Evolutionary conservation across 108 stramenopile species (phyloP), one percentile per base, ranked within the genome.

Genomic region (Stephanodiscus triporus): DNA sequence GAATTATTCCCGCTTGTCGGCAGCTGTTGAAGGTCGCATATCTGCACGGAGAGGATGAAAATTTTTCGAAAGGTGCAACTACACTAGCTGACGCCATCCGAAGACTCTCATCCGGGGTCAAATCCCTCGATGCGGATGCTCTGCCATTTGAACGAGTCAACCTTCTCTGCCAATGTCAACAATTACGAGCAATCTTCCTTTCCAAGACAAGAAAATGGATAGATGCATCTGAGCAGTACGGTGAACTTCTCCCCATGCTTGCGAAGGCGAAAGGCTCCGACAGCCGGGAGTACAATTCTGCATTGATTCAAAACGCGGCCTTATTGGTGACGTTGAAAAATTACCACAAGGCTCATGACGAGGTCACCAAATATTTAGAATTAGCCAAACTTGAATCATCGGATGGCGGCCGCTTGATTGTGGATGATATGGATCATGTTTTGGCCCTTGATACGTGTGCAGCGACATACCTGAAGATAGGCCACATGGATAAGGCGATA

Each of bases 401-500:
- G 10, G 66, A 55, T 1, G 22, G 14, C 29, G 34, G 47, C 37
- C 20, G 29, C 22, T 23, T 40, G n/a, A 68, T 63, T 53, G 60
- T 73, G 16, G 67, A 63, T 49, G 72, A 72, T n/a, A 32, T 9
- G 34, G 78, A 80, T 68, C 67, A 80, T 48, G 24, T 72, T 4
- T 55, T 80, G 53, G 78, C 78, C 20, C 40, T 80, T 30, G 78
- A 80, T 55, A 73, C 71, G 30, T 68, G 48, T 47, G 71, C 78
- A 36, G 59, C 72, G 5, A 57, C 66, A 9, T 17, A 72, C 45
- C 59, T 80, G 16, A 67, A 80, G 26, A 22, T 80, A 42, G 78
- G 78, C 8, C 68, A 73, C 3, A 53, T 68, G 2, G 67, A 80
- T 24, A 45, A 63, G 23, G 71, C 78, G 20, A 80, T 72, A 48